phyloP scores from a whole-genome alignment of 306 rosid genomes.

The Erythrophleum fordii region DNA sequence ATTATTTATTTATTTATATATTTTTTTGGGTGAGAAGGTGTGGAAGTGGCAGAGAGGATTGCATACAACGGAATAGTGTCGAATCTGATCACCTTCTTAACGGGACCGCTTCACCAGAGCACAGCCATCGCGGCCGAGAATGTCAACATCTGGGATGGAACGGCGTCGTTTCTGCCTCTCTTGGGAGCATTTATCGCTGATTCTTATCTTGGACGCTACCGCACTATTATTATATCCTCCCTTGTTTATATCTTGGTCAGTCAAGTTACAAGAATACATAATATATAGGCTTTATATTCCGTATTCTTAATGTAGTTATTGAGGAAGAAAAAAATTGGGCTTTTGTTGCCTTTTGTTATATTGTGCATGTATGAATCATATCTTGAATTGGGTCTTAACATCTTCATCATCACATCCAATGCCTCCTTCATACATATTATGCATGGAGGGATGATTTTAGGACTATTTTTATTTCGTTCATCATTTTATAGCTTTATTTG shows the following conservation, averaged over 20 bases:
- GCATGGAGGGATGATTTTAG: neutral
- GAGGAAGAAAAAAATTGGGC: neutral
- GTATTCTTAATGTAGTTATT: neutral
- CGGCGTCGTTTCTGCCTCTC: slow-evolving; percentile 45
- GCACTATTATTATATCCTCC: slow-evolving; percentile 30
- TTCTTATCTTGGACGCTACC: slow-evolving; percentile 24
- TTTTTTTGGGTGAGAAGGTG: slow-evolving; percentile 10
- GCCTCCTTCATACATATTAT: neutral
- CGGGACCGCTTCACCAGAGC: slow-evolving; percentile 45
- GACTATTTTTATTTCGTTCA: neutral
- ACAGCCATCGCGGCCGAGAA: slow-evolving; percentile 43
- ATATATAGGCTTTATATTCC: neutral
- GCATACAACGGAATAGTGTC: slow-evolving; percentile 45
- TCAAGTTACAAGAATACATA: neutral
- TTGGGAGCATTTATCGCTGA: slow-evolving; percentile 55
- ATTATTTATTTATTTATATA: neutral
- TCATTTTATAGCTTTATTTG: neutral
- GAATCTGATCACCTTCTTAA: slow-evolving; percentile 49
- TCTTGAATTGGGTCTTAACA: neutral
- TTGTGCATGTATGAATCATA: neutral
- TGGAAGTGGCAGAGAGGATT: slow-evolving; percentile 49
- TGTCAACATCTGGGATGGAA: slow-evolving; percentile 51
- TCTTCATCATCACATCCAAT: neutral
- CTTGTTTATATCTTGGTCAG: neutral
- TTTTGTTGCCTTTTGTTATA: neutral